Evolutionary conservation across 495 filamentous ascomycete genomes (phyloP), one percentile per base, ranked within the genome.

Genomic region (Penicillium bovifimosum): DNA sequence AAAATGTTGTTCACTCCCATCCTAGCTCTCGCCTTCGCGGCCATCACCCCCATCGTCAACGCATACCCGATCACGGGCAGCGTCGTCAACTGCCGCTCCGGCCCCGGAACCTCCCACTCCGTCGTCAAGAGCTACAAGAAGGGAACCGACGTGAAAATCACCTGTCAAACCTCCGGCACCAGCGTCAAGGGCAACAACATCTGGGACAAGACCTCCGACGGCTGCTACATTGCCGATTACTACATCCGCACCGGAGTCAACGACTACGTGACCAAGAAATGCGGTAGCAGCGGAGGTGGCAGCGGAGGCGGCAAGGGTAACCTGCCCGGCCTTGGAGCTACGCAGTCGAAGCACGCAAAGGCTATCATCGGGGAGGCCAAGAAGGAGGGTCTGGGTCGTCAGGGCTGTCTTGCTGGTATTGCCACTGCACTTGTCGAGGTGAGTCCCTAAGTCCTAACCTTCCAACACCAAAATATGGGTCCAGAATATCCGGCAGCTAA

Each of bases 361-460:
- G 56, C 16, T 9, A 59, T 59, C 9, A 59, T 59, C 24, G 36
- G 8, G 18, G 56, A 55, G 31, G 56, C 56, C 2, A 55, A 59
- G 47, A 20, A 40, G 10, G 56, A 59, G 28, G 48, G 11, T 7
- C 33, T 59, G 3, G 56, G 56, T 9, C 53, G 36, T 16, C 56
- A 52, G 17, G 56, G 56, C 6, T 59, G 56, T 41, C 39, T 54
- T n/a, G 56, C 53, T 33, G 56, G 56, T 41, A 59, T 59, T 45
- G 39, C 56, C 10, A 59, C 55, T 27, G 55, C 44, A 6, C 55
- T 57, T 53, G 55, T 57, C 9, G 55, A 57, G 55, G 55, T 57
- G 33, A 39, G 49, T n/a, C 7, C 9, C 4, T 36, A 6, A 28
- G n/a, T n/a, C n/a, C n/a, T 28, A 34, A 24, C 2, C 27, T 11